These are phyloP conservation scores for Coffea canephora DNA, from an alignment of 257 asterid genomes.

Conservation along the genomic window DNA sequence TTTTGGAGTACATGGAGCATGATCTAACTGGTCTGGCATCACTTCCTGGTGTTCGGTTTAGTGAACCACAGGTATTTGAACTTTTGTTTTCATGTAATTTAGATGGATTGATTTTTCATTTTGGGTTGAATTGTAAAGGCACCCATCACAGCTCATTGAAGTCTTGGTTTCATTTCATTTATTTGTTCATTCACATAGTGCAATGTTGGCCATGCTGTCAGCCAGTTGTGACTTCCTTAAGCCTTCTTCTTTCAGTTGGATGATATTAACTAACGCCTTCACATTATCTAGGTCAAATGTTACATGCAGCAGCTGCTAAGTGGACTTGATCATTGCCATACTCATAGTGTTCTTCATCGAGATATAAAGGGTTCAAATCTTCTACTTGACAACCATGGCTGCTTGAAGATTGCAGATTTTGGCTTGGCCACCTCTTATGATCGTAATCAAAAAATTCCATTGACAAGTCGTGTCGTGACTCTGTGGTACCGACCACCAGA, in stretches of 20 bases:
- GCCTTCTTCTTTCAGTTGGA: background rate
- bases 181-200: background rate
- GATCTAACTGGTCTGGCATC: constrained; percentile 91
- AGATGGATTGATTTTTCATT: background rate
- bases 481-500: constrained; percentile 99
- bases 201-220: no score
- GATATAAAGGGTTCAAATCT: constrained; percentile 93
- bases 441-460: constrained; percentile 45
- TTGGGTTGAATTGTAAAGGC: background rate
- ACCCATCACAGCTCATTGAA: background rate
- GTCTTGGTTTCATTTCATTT: background rate
- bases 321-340: constrained; percentile 84
- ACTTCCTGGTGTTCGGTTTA: constrained; percentile 68
- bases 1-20: constrained; percentile 95
- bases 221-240: background rate
- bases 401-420: constrained; percentile 90
- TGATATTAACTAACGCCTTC: constrained; percentile 2
- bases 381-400: constrained; percentile 65
- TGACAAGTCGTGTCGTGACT: constrained; percentile 94
- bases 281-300: constrained; percentile 61
- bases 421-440: constrained; percentile 81
- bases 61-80: constrained; percentile 71
- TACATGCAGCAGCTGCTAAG: constrained; percentile 84
- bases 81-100: background rate
- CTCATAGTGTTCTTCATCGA: constrained; percentile 74